Percentiles rank a stretch among this genome's conserved stretches.
Evolutionary conservation across 2,329 filamentous ascomycete species (phyloP).

Genomic region (Teratosphaeria gauchensis): DNA sequence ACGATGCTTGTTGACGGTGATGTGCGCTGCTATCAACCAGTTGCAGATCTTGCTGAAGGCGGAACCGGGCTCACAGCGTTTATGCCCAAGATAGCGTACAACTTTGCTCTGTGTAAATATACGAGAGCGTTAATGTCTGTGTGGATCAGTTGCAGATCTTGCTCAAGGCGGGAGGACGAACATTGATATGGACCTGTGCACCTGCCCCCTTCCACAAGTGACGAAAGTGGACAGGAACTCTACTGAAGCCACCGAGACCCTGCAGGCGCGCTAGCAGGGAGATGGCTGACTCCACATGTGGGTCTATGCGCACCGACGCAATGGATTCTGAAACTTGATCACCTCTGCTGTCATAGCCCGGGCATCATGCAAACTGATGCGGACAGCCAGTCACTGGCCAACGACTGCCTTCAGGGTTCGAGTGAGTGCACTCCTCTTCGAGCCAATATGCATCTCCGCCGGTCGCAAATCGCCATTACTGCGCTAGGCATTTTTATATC

Average conservation of each 20-base stretch:
- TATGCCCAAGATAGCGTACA: neutral
- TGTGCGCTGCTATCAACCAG: constrained; percentile 4
- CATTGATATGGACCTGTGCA: neutral
- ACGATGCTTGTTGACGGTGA: constrained; percentile 4
- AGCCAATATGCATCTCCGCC: neutral
- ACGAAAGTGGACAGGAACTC: neutral
- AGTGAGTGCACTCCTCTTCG: neutral
- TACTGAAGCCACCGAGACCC: neutral
- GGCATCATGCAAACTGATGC: neutral
- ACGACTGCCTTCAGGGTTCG: neutral
- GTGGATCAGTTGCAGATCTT: constrained; percentile 3
- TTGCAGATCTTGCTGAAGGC: constrained; percentile 1
- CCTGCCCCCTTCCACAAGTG: neutral
- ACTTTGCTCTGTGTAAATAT: neutral
- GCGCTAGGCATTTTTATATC: neutral
- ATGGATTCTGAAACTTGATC: no score
- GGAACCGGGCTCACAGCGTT: neutral
- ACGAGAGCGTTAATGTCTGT: neutral
- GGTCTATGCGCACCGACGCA: neutral
- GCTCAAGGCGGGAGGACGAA: neutral
- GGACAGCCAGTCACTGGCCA: neutral
- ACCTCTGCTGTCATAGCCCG: neutral
- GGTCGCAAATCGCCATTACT: neutral
- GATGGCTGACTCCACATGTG: neutral
- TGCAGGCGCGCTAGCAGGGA: neutral